Base-by-base conservation (phyloP, 2,329 filamentous ascomycete genomes). In the Alternaria gansuensis region DNA sequence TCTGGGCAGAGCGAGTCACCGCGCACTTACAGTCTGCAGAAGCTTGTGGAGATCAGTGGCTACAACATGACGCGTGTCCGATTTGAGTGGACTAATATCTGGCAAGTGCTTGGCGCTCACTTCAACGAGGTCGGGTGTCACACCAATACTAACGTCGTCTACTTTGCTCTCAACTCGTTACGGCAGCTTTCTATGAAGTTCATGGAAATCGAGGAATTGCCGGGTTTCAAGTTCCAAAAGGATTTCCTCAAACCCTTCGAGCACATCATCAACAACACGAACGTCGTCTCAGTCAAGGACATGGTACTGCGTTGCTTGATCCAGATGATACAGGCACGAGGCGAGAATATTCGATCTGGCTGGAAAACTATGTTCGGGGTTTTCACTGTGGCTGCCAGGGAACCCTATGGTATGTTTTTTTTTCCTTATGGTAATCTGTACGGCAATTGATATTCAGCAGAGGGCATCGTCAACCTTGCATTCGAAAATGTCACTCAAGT, bases 341-440 rank as follows among this genome's bases (percentile, higher is more conserved):
- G 96, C 5, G 91, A 97, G 78, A 98, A 98, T 69, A 99, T 99
- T 72, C 89, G 94, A 51, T 97, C 93, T 37, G 95, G 95, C 5
- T 99, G 95, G 95, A 90, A 95, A 75, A 98, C 96, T 21, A 99
- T 99, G 94, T 98, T 99, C 78, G 95, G 94, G 4, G 94, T 97
- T 29, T 99, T 99, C 74, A 97, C 94, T 1, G 93, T 98, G 36
- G 95, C 96, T 28, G 95, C 96, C 17, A 86, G 90, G 61, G 96
- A 98, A 74, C 92, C 91, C 14, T 93, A 97, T 74, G 85, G 84
- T 86, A 80, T 68, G 82, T 74, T 17, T 82, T 74, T 74, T 17
- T 43, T 26, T 10, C 5, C 40, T 3, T 34, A 44, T 26, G 2
- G 9, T 10, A 37, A 11, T 24, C 1, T 41, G 37, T 41, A 21